Conservation (phyloP, 176 grass and related monocot species). For the maize (Zea mays) region Zm-B73-REFERENCE-NAM-5.0 NC_050102.1:9696001-9696500, state of each 20-base stretch:
- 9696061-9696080: conserved; percentile 36
- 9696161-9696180: conserved; percentile 24
- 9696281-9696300: conserved; percentile 90
- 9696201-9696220: conserved; percentile 30
- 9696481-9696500: conserved; percentile 93
- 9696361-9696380: conserved; percentile 30
- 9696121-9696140: conserved; percentile 47
- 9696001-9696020: conserved; percentile 69
- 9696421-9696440: conserved; percentile 87
- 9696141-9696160: conserved; percentile 31
- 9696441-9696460: conserved; percentile 85
- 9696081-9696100: conserved; percentile 67
- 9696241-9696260: conserved; percentile 84
- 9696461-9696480: conserved; percentile 90
- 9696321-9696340: conserved; percentile 50
- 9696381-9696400: conserved; percentile 33
- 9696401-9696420: conserved; percentile 65
- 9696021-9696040: conserved; percentile 85
- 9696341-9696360: conserved; percentile 3
- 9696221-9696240: conserved; percentile 48
- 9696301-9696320: conserved; percentile 76
- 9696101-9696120: conserved; percentile 59
- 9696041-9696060: conserved; percentile 70
- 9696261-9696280: conserved; percentile 96
- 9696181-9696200: conserved; percentile 14